Conservation (phyloP, 208 protist genomes). For the Leishmania turanica region DNA sequence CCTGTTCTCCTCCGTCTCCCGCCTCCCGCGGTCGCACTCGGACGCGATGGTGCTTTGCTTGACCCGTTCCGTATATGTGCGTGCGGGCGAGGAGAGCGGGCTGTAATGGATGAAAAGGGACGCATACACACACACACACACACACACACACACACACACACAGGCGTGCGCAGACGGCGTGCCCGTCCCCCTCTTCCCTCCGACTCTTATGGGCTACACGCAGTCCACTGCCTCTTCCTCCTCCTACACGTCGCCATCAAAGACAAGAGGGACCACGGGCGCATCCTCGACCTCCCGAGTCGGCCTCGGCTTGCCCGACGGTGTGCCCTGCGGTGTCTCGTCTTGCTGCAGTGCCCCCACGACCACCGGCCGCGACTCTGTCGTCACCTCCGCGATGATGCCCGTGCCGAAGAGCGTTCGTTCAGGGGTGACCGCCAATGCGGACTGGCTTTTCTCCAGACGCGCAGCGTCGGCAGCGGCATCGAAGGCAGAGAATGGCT, state of each 20-base stretch:
- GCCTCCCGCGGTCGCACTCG: not conserved
- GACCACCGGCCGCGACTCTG: conserved; percentile 13
- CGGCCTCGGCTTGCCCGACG: not conserved
- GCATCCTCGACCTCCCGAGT: not conserved
- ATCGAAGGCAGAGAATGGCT: no score
- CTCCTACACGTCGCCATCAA: not conserved
- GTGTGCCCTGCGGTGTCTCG: not conserved
- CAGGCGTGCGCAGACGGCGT: not conserved
- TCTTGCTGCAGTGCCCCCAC: not conserved
- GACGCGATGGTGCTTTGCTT: not conserved
- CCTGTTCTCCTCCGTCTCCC: not conserved
- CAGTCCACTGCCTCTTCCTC: not conserved
- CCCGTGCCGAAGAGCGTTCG: conserved; percentile 13
- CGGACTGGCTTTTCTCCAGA: conserved; percentile 8
- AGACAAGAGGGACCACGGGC: not conserved
- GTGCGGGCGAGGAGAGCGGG: not conserved
- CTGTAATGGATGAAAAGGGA: not conserved
- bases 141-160: no score
- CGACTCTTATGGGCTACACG: not conserved
- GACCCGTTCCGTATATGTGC: not conserved
- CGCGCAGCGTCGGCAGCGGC: not conserved
- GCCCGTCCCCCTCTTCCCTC: not conserved
- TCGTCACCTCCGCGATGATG: conserved; percentile 1
- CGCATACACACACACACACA: not conserved
- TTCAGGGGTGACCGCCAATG: conserved; percentile 12